These are phyloP conservation scores for Globisporangium viniferum DNA, from an alignment of 352 stramenopile species.

Conservation along the genomic window DNA sequence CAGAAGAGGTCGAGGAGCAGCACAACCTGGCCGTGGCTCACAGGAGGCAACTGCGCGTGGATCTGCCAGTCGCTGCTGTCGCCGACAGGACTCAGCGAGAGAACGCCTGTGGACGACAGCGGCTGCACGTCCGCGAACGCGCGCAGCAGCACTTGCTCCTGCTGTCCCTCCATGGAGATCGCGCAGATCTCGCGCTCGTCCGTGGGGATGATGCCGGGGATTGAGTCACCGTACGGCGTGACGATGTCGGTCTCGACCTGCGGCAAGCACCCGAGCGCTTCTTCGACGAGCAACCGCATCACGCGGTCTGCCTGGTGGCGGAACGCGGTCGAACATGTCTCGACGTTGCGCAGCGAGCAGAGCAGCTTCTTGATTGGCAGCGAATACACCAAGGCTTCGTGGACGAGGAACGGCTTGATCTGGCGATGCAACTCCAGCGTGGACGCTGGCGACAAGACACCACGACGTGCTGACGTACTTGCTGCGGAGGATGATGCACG, in stretches of 20 bases:
- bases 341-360: constrained; percentile 17
- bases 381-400: constrained; percentile 26
- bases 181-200: constrained; percentile 22
- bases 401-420: constrained; percentile 24
- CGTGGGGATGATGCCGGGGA: constrained; percentile 9
- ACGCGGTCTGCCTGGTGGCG: constrained; percentile 27
- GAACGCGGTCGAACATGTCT: constrained; percentile 21
- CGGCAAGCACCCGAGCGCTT: constrained; percentile 29
- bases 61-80: constrained; percentile 16
- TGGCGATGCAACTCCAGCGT: neutral
- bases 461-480: neutral
- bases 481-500: neutral
- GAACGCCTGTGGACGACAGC: constrained; percentile 13
- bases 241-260: constrained; percentile 14
- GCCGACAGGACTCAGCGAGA: constrained; percentile 7
- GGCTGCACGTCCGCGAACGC: constrained; percentile 27
- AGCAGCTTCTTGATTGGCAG: constrained; percentile 27
- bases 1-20: constrained; percentile 46
- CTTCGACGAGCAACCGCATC: constrained; percentile 36
- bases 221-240: constrained; percentile 15
- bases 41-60: constrained; percentile 25
- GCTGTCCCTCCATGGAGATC: constrained; percentile 24
- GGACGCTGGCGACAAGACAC: neutral
- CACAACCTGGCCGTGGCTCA: constrained; percentile 26
- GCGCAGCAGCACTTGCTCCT: constrained; percentile 18